Evolutionary conservation across 2,329 filamentous ascomycete genomes (phyloP), one percentile per base, ranked within the genome.

Genomic region (Trichoderma simmonsii): DNA sequence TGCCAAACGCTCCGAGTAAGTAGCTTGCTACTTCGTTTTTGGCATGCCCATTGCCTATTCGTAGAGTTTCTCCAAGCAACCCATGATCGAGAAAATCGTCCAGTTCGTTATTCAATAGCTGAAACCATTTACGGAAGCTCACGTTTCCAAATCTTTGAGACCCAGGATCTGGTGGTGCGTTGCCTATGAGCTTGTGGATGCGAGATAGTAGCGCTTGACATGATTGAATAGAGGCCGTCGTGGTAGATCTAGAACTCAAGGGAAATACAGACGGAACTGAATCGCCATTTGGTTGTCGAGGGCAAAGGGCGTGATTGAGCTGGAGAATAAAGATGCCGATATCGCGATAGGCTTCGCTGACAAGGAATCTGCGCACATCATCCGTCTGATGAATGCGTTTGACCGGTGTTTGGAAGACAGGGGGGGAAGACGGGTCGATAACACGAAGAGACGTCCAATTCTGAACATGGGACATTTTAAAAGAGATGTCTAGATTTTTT

Each of bases 61-160:
- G 72, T 4, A 81, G 74, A 6, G 77, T 78, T 71, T 81, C 76
- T 1, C 77, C 78, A 7, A 83, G 72, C 1, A 75, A 59, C 0
- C 78, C 78, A 34, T 77, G 75, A 5, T 73, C 74, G n/a, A 83
- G 76, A 34, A 82, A 63, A 15, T 64, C 73, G 32, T 87, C 81
- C 1, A 88, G 82, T 18, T 87, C 85, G 69, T 88, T 86, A 75
- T 91, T 89, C 14, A 96, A 85, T 34, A 94, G 82, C 62, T 87
- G 84, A 80, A 92, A 88, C 95, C 96, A 99, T 75, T 86, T 93
- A 34, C 95, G 88, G 81, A 97, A 99, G 77, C 93, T 95, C 60
- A 93, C 85, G 80, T 99, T 99, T 39, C 96, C 96, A 79, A 98
- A 99, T 74, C 96, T 88, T 68, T 95, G 87, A 21, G 95, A 95